Evolutionary conservation across 441 rosid genomes (phyloP).

Genomic region (Daphne laureola): DNA sequence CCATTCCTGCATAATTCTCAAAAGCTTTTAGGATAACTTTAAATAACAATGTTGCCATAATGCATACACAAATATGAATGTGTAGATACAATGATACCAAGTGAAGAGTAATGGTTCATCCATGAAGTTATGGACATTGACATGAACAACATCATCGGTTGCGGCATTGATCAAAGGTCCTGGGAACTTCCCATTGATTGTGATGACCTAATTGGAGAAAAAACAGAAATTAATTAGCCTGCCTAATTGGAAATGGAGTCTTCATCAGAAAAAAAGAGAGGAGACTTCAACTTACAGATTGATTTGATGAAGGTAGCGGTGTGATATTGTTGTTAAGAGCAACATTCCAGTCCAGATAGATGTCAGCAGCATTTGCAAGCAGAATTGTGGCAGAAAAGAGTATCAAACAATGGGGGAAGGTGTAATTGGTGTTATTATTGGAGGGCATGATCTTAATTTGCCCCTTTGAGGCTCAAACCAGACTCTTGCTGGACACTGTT

Average conservation of each 20-base stretch:
- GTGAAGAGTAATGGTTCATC: constrained; percentile 52
- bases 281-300: constrained; percentile 34
- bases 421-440: background rate
- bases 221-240: too few species aligned
- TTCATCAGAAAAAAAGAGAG: background rate
- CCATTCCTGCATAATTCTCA: constrained; percentile 25
- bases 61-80: background rate
- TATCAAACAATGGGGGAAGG: constrained; percentile 9
- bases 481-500: too few species aligned
- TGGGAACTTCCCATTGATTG: constrained; percentile 52
- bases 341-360: constrained; percentile 41
- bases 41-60: too few species aligned
- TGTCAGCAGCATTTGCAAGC: constrained; percentile 20
- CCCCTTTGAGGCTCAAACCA: too few species aligned
- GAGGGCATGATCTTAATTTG: too few species aligned
- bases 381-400: constrained; percentile 5
- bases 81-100: constrained; percentile 24
- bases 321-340: constrained; percentile 16
- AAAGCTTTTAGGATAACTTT: too few species aligned
- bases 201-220: constrained; percentile 50
- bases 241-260: background rate
- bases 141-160: constrained; percentile 29
- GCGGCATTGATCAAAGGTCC: constrained; percentile 49
- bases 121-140: constrained; percentile 35
- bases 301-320: constrained; percentile 20